phyloP scores from a whole-genome alignment of 371 early-diverging fungal genomes.

The Phascolomyces articulosus region DNA sequence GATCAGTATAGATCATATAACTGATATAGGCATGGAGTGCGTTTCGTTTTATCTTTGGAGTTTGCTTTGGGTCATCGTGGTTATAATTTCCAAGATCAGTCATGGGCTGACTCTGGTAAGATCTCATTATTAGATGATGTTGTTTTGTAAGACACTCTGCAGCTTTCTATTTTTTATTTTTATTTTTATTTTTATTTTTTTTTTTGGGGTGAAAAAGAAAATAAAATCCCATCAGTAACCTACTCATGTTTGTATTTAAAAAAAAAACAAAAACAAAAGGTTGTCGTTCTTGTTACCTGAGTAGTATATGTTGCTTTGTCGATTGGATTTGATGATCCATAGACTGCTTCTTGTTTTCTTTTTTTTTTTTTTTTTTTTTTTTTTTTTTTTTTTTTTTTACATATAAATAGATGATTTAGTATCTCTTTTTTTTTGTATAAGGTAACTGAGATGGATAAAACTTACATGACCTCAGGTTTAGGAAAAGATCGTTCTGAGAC shows the following conservation, averaged over 20 bases:
- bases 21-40: slow-evolving; percentile 51
- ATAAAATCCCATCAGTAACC: too few relatives aligned
- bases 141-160: slow-evolving; percentile 1
- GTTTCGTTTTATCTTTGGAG: slow-evolving; percentile 38
- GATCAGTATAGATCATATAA: slow-evolving; percentile 48
- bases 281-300: too few relatives aligned
- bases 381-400: too few relatives aligned
- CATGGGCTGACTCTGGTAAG: neutral
- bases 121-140: slow-evolving; percentile 16
- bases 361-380: too few relatives aligned
- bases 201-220: too few relatives aligned
- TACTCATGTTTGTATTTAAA: too few relatives aligned
- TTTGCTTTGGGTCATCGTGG: slow-evolving; percentile 20
- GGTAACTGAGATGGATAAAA: neutral
- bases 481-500: neutral
- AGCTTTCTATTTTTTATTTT: neutral
- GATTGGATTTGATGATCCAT: neutral
- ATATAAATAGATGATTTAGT: neutral
- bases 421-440: too few relatives aligned
- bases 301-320: neutral
- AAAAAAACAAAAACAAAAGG: too few relatives aligned
- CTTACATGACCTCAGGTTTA: neutral
- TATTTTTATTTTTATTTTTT: neutral
- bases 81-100: neutral
- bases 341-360: neutral